These are phyloP conservation scores for Fusarium torreyae DNA, from an alignment of 2,329 filamentous ascomycete genomes.

Conservation along the genomic window DNA sequence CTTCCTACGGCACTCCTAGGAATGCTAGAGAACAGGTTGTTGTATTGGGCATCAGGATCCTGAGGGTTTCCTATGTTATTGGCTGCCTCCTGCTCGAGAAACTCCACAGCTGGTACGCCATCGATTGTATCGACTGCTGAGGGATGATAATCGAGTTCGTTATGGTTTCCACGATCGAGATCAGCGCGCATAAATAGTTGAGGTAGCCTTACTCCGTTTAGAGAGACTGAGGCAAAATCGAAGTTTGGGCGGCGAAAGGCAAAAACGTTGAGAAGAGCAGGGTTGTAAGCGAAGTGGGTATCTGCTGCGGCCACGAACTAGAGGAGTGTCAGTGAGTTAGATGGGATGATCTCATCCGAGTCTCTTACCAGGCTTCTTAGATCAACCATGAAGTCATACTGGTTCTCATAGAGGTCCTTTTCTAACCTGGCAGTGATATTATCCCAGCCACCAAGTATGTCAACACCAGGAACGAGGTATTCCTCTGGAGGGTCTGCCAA, in stretches of 20 bases:
- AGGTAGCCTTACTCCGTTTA: conserved; percentile 18
- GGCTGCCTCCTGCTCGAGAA: conserved; percentile 34
- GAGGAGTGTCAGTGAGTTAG: not conserved
- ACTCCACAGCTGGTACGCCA: conserved; percentile 31
- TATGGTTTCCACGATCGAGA: conserved; percentile 24
- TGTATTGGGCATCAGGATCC: conserved; percentile 43
- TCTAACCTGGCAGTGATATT: conserved; percentile 22
- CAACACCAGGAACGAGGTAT: conserved; percentile 36
- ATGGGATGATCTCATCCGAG: not conserved
- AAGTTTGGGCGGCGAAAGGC: conserved; percentile 24
- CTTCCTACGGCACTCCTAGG: conserved; percentile 12
- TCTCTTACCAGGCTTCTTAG: conserved; percentile 40
- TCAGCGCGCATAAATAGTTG: conserved; percentile 32
- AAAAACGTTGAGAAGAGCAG: conserved; percentile 33
- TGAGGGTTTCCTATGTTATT: conserved; percentile 27
- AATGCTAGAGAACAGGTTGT: conserved; percentile 29
- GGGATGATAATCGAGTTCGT: conserved; percentile 30
- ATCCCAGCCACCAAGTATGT: conserved; percentile 32
- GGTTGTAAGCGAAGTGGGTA: conserved; percentile 38
- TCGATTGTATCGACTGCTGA: conserved; percentile 37
- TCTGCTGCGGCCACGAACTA: conserved; percentile 38
- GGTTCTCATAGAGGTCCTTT: conserved; percentile 23
- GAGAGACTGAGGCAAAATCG: conserved; percentile 26
- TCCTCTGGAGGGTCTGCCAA: conserved; percentile 36
- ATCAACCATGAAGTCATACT: conserved; percentile 39